Evolutionary conservation across 306 rosid genomes (phyloP).

Genomic region (Ziziphus jujuba): DNA sequence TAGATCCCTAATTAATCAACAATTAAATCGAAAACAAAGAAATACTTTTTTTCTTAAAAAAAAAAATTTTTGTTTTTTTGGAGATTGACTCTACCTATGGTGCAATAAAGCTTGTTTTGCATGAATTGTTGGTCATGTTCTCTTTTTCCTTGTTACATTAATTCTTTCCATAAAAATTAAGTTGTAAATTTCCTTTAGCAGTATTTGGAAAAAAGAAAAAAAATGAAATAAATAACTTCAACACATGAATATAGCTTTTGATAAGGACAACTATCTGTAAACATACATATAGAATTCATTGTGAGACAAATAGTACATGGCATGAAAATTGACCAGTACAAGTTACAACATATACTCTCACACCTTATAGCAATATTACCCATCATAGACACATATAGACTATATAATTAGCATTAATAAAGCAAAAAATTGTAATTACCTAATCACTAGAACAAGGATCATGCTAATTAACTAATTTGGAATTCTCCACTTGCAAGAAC

Average conservation of each 20-base stretch:
- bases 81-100: too few species aligned
- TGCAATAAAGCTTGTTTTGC: too few species aligned
- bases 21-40: too few species aligned
- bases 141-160: too few species aligned
- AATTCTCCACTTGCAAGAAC: constrained; percentile 77
- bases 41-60: too few species aligned
- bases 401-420: constrained; percentile 14
- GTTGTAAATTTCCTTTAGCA: too few species aligned
- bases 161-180: too few species aligned
- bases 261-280: constrained; percentile 27
- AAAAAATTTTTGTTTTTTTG: too few species aligned
- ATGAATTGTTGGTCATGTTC: too few species aligned
- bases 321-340: constrained; percentile 27
- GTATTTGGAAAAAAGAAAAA: not conserved
- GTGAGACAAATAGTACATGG: constrained; percentile 26
- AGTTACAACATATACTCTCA: constrained; percentile 11
- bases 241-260: too few species aligned
- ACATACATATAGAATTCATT: constrained; percentile 15
- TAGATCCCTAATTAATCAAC: not conserved
- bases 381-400: constrained; percentile 40
- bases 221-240: too few species aligned
- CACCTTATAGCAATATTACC: constrained; percentile 18
- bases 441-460: constrained; percentile 23
- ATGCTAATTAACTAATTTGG: constrained; percentile 42
- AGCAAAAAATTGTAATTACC: not conserved